These are phyloP conservation scores for Globisporangium mamillatum DNA, from an alignment of 352 stramenopile genomes.

Conservation along the genomic window DNA sequence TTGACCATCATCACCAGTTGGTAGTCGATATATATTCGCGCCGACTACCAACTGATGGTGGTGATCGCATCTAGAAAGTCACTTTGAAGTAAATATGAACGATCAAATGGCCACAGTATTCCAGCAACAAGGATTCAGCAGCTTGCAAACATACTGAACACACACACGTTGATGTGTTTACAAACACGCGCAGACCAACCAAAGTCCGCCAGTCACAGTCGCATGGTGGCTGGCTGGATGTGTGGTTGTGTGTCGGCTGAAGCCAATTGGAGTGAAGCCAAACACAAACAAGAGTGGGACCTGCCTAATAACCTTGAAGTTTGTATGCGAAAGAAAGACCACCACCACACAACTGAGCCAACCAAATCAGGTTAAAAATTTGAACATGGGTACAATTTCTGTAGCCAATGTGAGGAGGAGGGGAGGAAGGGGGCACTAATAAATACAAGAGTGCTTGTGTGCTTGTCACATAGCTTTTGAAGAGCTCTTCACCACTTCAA, in stretches of 20 bases:
- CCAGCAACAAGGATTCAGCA: no score
- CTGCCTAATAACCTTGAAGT: background rate
- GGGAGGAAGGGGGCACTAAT: background rate
- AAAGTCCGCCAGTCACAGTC: background rate
- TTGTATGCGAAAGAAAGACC: background rate
- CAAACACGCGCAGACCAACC: background rate
- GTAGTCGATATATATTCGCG: background rate
- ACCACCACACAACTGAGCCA: background rate
- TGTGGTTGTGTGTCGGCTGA: background rate
- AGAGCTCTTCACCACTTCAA: no score
- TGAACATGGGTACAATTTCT: constrained; percentile 1
- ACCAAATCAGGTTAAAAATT: background rate
- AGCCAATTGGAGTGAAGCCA: background rate
- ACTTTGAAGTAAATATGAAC: background rate
- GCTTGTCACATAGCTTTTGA: background rate
- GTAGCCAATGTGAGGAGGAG: background rate
- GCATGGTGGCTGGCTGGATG: no score
- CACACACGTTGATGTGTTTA: background rate
- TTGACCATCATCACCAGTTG: background rate
- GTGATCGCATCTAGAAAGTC: no score
- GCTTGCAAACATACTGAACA: no score
- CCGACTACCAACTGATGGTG: no score
- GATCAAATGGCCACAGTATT: background rate
- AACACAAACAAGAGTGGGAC: background rate
- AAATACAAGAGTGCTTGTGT: background rate